Conservation (phyloP, 345 rosid species). For the Populus ilicifolia region DNA sequence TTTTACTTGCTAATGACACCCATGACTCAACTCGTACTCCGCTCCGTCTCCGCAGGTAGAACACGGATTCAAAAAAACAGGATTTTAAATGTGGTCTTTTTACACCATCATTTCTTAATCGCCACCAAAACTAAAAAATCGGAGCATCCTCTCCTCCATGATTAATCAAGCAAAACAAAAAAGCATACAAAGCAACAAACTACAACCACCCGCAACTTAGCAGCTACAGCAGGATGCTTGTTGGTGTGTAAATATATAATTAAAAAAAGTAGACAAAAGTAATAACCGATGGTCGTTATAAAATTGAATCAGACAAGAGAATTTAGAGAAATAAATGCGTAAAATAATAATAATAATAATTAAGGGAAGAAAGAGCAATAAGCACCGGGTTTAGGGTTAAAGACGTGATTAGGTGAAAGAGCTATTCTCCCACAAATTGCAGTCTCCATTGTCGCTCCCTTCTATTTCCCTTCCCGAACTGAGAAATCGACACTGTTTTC, state of each 20-base stretch:
- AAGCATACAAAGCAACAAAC: not conserved
- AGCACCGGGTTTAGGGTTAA: constrained; percentile 57
- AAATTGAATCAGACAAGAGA: not conserved
- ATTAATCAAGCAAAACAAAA: not conserved
- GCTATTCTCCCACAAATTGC: constrained; percentile 69
- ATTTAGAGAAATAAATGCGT: not conserved
- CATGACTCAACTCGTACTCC: not conserved
- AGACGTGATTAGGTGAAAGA: constrained; percentile 62
- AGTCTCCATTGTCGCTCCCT: constrained; percentile 45
- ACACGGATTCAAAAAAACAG: not conserved
- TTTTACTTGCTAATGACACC: not conserved
- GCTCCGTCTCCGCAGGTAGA: not conserved
- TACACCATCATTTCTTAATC: not conserved
- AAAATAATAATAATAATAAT: not conserved
- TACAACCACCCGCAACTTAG: not conserved
- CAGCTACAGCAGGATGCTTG: not conserved
- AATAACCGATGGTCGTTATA: not conserved
- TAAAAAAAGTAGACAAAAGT: not conserved
- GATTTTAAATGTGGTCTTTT: not conserved
- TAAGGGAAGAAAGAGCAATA: constrained; percentile 1
- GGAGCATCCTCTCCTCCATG: not conserved
- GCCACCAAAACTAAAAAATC: not conserved
- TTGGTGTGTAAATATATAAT: not conserved
- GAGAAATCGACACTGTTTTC: not conserved
- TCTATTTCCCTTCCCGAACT: constrained; percentile 5